phyloP scores from a whole-genome alignment of 768 basidiomycete genomes.

The Termitomyces sp. region DNA sequence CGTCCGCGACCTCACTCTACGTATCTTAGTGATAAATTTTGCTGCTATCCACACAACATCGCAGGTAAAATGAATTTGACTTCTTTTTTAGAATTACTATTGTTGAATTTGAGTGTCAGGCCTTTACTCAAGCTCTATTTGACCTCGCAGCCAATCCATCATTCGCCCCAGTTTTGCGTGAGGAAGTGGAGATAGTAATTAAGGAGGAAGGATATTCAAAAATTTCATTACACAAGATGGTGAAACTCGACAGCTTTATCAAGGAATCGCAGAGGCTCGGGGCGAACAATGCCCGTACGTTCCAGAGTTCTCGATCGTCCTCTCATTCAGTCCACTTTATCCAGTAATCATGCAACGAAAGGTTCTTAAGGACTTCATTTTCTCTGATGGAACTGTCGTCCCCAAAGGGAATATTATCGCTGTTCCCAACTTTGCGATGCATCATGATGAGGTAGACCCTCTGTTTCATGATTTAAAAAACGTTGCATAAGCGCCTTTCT shows the following conservation, averaged over 20 bases:
- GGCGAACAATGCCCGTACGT: slow-evolving; percentile 22
- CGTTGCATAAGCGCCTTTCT: background rate
- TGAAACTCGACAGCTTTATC: slow-evolving; percentile 39
- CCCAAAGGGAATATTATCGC: slow-evolving; percentile 17
- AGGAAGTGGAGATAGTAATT: slow-evolving; percentile 32
- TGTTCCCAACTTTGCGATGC: slow-evolving; percentile 3
- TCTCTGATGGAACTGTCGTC: slow-evolving; percentile 20
- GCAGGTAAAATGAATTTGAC: slow-evolving; percentile 9
- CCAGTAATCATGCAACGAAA: slow-evolving; percentile 16
- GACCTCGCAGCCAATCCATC: slow-evolving; percentile 29
- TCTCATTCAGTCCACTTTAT: background rate
- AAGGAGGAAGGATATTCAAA: slow-evolving; percentile 31
- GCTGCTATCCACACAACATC: slow-evolving; percentile 24
- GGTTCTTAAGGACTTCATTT: slow-evolving; percentile 16
- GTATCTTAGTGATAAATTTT: slow-evolving; percentile 21
- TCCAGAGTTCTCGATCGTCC: background rate
- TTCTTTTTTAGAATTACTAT: background rate
- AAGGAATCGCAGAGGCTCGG: slow-evolving; percentile 30
- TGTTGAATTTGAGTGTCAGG: slow-evolving; percentile 14
- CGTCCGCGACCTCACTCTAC: slow-evolving; percentile 13
- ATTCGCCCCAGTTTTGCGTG: slow-evolving; percentile 27
- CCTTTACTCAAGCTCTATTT: slow-evolving; percentile 29
- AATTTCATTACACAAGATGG: slow-evolving; percentile 29
- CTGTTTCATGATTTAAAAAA: background rate
- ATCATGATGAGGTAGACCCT: slow-evolving; percentile 6